Conservation (phyloP, 441 rosid species). For the Populus hybrid region DNA sequence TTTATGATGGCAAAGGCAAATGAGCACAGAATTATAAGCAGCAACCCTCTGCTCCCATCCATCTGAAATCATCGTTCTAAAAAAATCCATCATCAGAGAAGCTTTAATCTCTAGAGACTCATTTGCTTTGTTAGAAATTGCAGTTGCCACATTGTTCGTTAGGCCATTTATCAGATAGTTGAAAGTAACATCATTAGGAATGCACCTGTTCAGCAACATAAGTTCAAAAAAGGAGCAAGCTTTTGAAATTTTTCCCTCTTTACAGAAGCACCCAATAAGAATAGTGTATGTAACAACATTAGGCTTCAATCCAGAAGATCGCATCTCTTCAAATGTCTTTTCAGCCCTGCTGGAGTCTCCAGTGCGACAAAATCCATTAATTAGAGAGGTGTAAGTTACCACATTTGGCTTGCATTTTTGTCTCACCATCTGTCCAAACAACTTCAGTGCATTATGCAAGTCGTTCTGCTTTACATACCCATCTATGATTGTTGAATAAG, state of each 20-base stretch:
- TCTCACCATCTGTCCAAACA: slow-evolving; percentile 61
- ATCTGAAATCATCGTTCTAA: slow-evolving; percentile 53
- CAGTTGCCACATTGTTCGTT: slow-evolving; percentile 31
- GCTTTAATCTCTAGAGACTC: slow-evolving; percentile 28
- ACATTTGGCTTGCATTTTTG: slow-evolving; percentile 68
- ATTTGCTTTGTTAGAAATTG: slow-evolving; percentile 8
- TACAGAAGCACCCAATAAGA: slow-evolving; percentile 60
- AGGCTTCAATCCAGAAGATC: slow-evolving; percentile 52
- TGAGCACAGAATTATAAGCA: slow-evolving; percentile 54
- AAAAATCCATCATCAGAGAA: slow-evolving; percentile 47
- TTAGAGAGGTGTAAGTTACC: slow-evolving; percentile 66
- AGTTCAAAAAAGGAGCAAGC: slow-evolving; percentile 66
- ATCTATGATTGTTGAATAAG: slow-evolving; percentile 78
- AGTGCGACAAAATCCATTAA: slow-evolving; percentile 62
- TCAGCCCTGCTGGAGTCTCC: slow-evolving; percentile 60
- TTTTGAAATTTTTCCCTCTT: slow-evolving; percentile 55
- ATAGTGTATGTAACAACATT: slow-evolving; percentile 77
- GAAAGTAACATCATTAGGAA: slow-evolving; percentile 70
- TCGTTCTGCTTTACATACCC: slow-evolving; percentile 79
- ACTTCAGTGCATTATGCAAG: slow-evolving; percentile 51
- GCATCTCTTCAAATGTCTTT: slow-evolving; percentile 56
- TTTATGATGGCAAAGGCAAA: slow-evolving; percentile 59
- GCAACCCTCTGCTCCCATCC: slow-evolving; percentile 54
- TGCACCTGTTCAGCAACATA: slow-evolving; percentile 61
- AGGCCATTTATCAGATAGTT: slow-evolving; percentile 70